phyloP scores from a whole-genome alignment of 345 rosid species.

The Orychophragmus violaceus region DNA sequence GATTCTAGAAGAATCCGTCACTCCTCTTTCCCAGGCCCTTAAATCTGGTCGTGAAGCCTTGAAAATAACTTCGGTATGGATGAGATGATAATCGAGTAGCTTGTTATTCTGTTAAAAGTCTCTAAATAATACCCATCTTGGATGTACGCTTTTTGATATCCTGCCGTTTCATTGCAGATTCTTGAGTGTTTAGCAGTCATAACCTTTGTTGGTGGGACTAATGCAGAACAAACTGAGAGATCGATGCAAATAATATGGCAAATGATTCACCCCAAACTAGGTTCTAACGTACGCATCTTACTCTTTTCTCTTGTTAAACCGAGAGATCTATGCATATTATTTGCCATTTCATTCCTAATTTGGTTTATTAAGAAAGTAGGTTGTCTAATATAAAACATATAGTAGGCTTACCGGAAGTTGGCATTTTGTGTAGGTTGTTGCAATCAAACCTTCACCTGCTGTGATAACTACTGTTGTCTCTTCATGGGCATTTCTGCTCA shows the following conservation, averaged over 20 bases:
- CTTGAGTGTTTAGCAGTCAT: slow-evolving; percentile 77
- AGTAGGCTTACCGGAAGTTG: not conserved
- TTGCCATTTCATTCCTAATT: not conserved
- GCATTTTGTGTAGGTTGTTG: slow-evolving; percentile 51
- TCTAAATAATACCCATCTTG: not conserved
- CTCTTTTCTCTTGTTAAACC: slow-evolving; percentile 4
- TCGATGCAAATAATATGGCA: slow-evolving; percentile 93
- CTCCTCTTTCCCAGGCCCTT: slow-evolving; percentile 62
- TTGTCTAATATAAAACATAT: not conserved
- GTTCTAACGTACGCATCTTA: slow-evolving; percentile 61
- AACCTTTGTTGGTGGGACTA: slow-evolving; percentile 73
- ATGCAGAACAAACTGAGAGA: slow-evolving; percentile 64
- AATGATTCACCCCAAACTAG: slow-evolving; percentile 71
- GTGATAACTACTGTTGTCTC: slow-evolving; percentile 68
- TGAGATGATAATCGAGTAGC: not conserved
- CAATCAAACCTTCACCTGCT: slow-evolving; percentile 48
- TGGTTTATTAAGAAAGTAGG: not conserved
- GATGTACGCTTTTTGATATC: not conserved
- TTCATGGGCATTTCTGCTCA: slow-evolving; percentile 90
- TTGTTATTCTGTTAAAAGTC: not conserved
- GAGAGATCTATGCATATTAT: not conserved
- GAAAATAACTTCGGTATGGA: slow-evolving; percentile 49
- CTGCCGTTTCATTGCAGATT: slow-evolving; percentile 36
- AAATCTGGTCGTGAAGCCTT: slow-evolving; percentile 53
- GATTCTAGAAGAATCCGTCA: slow-evolving; percentile 57